Evolutionary conservation across 352 stramenopile species (phyloP), one percentile per base, ranked within the genome.

Genomic region (Phytophthora fragariae): DNA sequence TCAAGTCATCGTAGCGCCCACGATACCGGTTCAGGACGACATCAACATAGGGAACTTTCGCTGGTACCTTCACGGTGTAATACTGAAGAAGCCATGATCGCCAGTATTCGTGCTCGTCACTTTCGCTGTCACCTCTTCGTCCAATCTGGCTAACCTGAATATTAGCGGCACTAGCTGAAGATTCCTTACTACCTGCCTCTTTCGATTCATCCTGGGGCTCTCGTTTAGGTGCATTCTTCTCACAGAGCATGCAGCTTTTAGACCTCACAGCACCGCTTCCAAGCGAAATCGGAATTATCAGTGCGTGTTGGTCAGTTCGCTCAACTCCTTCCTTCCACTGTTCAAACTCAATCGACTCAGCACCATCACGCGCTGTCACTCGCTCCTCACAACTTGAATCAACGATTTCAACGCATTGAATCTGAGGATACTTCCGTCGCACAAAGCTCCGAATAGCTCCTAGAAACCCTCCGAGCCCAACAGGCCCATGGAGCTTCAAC

Each of bases 361-460:
- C 62, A n/a, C 7, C 53, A 15, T 24, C 33, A 57, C 62, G 9
- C 2, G 44, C 21, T 64, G 33, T 37, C 52, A 44, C 5, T n/a
- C 12, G 1, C 53, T 12, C 50, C 29, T 10, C 27, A 31, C 5
- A 12, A 44, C 11, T 44, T 44, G 37, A 5, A 44, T 44, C 37
- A 44, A 44, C 37, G 37, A 90, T 65, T 29, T 90, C 82, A 3
- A 85, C 47, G 21, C 86, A 92, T 24, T 86, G 72, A 12, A 94
- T 78, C 21, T 79, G 73, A 27, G 86, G 86, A 65, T 90, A 91
- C 62, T 85, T 92, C 27, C 85, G 77, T 10, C 86, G 65, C 31
- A 90, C 86, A 63, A 94, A 94, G 72, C 82, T 91, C 52, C 78
- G 81, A 68, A 91, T 92, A 11, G 82, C 75, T 0, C 39, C 31